phyloP scores from a whole-genome alignment of 2,329 filamentous ascomycete species.

The Neopestalotiopsis rosae region DNA sequence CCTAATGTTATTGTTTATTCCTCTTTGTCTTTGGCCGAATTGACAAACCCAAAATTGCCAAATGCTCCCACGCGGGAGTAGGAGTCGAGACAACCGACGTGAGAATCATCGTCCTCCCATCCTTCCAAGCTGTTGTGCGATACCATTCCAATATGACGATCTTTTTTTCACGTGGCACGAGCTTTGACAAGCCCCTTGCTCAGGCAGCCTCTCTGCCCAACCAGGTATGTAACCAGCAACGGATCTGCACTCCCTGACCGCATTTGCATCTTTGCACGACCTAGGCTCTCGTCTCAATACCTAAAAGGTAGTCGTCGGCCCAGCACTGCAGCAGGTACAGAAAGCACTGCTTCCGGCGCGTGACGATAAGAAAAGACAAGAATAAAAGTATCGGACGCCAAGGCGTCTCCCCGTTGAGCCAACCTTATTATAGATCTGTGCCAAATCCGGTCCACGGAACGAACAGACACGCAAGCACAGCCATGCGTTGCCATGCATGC shows the following conservation, averaged over 20 bases:
- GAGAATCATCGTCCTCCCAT: too few relatives aligned
- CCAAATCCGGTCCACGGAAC: not conserved
- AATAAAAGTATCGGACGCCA: not conserved
- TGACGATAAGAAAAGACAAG: not conserved
- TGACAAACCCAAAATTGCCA: not conserved
- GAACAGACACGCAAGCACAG: not conserved
- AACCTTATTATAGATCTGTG: not conserved
- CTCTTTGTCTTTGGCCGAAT: not conserved
- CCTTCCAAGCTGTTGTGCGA: not conserved
- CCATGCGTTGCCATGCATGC: not conserved
- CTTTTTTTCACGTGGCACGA: too few relatives aligned
- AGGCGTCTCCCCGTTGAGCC: not conserved
- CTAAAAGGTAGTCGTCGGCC: too few relatives aligned
- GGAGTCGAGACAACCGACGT: not conserved
- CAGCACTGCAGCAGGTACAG: not conserved
- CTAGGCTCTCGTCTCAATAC: too few relatives aligned
- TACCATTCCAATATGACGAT: not conserved
- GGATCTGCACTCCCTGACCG: too few relatives aligned
- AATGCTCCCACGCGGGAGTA: not conserved
- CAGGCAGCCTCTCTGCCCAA: too few relatives aligned
- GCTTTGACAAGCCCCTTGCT: too few relatives aligned
- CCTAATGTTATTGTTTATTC: not conserved
- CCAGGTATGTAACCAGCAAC: too few relatives aligned
- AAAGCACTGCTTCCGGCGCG: not conserved
- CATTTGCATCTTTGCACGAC: too few relatives aligned